Evolutionary conservation across 805 yeast species (phyloP), one percentile per base, ranked within the genome.

Genomic region (Suhomyces prunicola): DNA sequence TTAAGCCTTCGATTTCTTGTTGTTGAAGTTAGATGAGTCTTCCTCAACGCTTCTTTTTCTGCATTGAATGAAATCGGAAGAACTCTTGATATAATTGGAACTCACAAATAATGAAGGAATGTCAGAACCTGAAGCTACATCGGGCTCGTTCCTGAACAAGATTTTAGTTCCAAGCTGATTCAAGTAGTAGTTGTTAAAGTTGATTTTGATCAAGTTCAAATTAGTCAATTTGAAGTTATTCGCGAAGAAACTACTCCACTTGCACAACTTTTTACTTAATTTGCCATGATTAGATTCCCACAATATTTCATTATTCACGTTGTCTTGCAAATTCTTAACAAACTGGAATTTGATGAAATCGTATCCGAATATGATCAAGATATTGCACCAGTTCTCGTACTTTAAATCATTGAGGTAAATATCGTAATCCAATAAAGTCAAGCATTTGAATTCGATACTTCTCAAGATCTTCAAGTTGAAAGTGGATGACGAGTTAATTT

Each of bases 401-500:
- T 74, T 72, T 22, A 67, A 66, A 26, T 70, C 74, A 46, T 81
- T 79, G 44, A 88, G 72, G 65, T 78, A 81, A 29, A 86, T 64
- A 42, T 80, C 73, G 73, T 85, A 88, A 60, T 84, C 77, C 50
- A 89, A 73, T 6, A 77, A 66, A 39, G 69, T 63, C 57, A 89
- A 76, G 19, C 87, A 73, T 6, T 73, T 66, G 27, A 77, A 60
- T 68, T 90, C 96, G 52, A 83, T 68, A 42, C 55, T 54, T 54
- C 73, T 76, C 50, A 90, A 71, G 53, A 81, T 85, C 27, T 65
- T 57, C 4, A 79, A 62, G 22, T 81, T 63, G 41, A 87, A 75
- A 29, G 55, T 57, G 36, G 36, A n/a, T n/a, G 36, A 33, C 10
- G 59, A 55, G 4, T 57, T 39, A 6, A 50, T 45, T 22, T 58